phyloP scores from a whole-genome alignment of 2,329 filamentous ascomycete species.

The Paecilomyces formosus region DNA sequence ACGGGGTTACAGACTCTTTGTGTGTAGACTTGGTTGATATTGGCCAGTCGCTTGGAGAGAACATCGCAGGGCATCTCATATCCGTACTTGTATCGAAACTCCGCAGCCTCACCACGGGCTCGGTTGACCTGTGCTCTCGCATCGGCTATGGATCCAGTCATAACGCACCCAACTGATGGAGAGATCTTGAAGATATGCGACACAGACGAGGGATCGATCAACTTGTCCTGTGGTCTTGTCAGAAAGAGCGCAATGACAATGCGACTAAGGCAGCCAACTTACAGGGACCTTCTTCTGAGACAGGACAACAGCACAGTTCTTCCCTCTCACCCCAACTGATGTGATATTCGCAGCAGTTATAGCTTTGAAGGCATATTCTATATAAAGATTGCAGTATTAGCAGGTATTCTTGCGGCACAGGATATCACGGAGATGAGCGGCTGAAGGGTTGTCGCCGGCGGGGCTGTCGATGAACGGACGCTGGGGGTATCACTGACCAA shows the following conservation, averaged over 20 bases:
- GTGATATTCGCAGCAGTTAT: constrained; percentile 99
- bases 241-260: neutral
- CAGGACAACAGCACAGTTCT: constrained; percentile 92
- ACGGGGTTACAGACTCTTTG: constrained; percentile 63
- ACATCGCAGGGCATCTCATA: constrained; percentile 99
- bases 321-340: constrained; percentile 89
- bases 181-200: constrained; percentile 97
- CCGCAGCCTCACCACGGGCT: constrained; percentile 89
- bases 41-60: constrained; percentile 90
- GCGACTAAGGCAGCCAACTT: constrained; percentile 36
- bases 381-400: constrained; percentile 22
- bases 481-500: constrained; percentile 61
- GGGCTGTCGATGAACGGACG: neutral
- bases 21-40: constrained; percentile 99
- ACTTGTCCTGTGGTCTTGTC: constrained; percentile 68
- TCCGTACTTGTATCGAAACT: constrained; percentile 97
- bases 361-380: constrained; percentile 99
- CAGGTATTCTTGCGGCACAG: constrained; percentile 4
- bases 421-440: neutral
- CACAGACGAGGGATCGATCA: constrained; percentile 95
- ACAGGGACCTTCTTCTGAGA: constrained; percentile 99
- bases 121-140: constrained; percentile 87
- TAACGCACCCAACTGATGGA: constrained; percentile 91
- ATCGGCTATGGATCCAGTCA: constrained; percentile 98
- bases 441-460: neutral